These are phyloP conservation scores for Mollisia scopiformis DNA, from an alignment of 2,329 filamentous ascomycete genomes.

Conservation along the genomic window DNA sequence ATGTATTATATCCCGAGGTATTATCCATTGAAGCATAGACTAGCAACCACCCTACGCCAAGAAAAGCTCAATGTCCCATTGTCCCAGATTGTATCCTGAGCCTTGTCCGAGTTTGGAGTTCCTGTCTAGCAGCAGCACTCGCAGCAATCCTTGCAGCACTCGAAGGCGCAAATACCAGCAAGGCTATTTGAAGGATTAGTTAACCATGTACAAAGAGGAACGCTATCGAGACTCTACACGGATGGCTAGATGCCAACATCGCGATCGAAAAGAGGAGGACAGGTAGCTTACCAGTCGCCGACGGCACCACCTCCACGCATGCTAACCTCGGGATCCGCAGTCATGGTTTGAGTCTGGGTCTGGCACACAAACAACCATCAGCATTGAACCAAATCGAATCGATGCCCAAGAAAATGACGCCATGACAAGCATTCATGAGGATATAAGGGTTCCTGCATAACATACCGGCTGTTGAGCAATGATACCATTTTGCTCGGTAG, in stretches of 20 bases:
- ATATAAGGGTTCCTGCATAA: not conserved
- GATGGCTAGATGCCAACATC: no score
- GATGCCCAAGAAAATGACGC: not conserved
- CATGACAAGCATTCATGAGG: not conserved
- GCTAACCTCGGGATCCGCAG: slow-evolving; percentile 3
- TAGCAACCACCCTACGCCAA: not conserved
- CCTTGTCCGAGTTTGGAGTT: not conserved
- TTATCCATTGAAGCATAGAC: not conserved
- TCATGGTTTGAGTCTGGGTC: not conserved
- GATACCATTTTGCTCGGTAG: not conserved
- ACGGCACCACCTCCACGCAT: slow-evolving; percentile 2
- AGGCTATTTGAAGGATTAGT: not conserved
- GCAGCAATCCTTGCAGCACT: slow-evolving; percentile 2
- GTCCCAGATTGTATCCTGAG: no score
- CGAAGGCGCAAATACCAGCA: not conserved
- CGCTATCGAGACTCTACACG: not conserved
- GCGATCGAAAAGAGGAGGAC: not conserved
- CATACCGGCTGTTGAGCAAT: slow-evolving; percentile 4
- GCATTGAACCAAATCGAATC: not conserved
- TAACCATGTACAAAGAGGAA: not conserved
- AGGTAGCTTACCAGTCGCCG: not conserved
- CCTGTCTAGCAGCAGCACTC: slow-evolving; percentile 5
- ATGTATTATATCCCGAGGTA: not conserved
- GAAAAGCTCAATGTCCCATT: not conserved
- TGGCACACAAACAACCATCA: not conserved